Percentiles rank a stretch among this genome's conserved stretches.
Conservation (phyloP, 2,329 filamentous ascomycete species). For the Epichloe bromicola region DNA sequence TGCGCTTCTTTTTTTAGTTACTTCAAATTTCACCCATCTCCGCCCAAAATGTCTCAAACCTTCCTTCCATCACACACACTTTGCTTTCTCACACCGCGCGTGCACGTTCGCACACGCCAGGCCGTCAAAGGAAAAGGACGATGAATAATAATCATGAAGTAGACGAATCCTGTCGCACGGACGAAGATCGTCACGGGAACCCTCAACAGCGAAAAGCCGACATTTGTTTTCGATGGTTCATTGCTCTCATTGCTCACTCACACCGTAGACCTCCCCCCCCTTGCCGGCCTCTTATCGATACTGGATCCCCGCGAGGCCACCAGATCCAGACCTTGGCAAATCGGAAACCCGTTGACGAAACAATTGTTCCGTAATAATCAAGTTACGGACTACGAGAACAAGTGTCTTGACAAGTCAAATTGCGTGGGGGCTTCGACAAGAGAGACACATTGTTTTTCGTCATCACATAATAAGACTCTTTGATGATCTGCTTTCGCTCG, state of each 20-base stretch:
- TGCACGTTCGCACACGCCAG: neutral
- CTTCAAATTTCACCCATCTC: conserved; percentile 4
- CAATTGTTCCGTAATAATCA: neutral
- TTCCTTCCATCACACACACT: neutral
- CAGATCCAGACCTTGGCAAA: neutral
- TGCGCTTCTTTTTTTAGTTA: conserved; percentile 3
- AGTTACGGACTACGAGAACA: neutral
- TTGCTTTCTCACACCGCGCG: neutral
- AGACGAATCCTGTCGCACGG: neutral
- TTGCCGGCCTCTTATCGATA: neutral
- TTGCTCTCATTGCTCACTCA: neutral
- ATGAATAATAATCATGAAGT: too few species aligned
- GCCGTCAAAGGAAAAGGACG: neutral
- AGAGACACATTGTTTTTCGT: neutral
- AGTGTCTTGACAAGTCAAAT: neutral
- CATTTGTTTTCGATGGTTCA: neutral
- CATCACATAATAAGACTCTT: neutral
- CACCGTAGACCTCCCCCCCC: neutral
- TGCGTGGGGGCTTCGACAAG: neutral
- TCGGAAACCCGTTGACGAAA: neutral
- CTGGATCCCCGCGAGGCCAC: neutral
- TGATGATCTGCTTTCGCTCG: neutral
- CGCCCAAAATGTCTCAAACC: conserved; percentile 3
- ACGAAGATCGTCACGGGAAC: neutral
- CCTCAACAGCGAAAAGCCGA: neutral